These are phyloP conservation scores for Mortierella sp. DNA, from an alignment of 371 early-diverging fungal species.

Conservation along the genomic window DNA sequence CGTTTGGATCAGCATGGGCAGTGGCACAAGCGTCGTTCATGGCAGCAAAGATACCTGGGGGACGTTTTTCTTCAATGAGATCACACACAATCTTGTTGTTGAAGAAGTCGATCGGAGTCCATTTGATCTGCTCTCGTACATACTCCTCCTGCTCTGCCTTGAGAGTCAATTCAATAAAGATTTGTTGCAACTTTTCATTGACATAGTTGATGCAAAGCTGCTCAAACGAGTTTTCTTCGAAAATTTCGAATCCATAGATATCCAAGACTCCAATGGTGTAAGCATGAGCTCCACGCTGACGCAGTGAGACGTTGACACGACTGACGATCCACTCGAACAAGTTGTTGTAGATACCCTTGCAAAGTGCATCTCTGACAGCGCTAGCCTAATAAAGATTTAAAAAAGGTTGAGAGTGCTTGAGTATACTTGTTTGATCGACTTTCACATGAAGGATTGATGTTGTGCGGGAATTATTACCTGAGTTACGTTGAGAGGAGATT, in stretches of 20 bases:
- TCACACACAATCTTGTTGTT: conserved; percentile 99
- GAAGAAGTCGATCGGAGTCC: conserved; percentile 99
- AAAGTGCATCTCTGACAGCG: conserved; percentile 87
- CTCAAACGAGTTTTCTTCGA: conserved; percentile 98
- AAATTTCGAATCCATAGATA: conserved; percentile 97
- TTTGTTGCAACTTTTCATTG: conserved; percentile 99
- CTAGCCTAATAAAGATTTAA: conserved; percentile 61
- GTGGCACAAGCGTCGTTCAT: conserved; percentile 96
- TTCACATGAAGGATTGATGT: neutral
- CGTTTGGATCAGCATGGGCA: conserved; percentile 89
- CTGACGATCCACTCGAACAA: conserved; percentile 93
- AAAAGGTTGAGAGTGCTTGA: neutral
- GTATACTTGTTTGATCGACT: neutral
- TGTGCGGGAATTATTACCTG: conserved; percentile 60
- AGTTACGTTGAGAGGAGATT: conserved; percentile 83
- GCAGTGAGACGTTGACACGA: conserved; percentile 84
- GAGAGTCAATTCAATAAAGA: conserved; percentile 99
- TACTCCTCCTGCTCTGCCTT: conserved; percentile 99
- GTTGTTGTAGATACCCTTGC: conserved; percentile 86
- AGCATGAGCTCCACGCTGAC: conserved; percentile 71
- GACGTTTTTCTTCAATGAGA: conserved; percentile 95
- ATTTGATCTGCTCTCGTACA: conserved; percentile 96
- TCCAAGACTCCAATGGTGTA: conserved; percentile 96
- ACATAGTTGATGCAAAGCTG: conserved; percentile 99
- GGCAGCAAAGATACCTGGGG: conserved; percentile 93